A percentile compares a stretch with the other conserved stretches of the same genome.
Conservation (phyloP, 2,329 filamentous ascomycete species). For the Penicillium verrucosum region DNA sequence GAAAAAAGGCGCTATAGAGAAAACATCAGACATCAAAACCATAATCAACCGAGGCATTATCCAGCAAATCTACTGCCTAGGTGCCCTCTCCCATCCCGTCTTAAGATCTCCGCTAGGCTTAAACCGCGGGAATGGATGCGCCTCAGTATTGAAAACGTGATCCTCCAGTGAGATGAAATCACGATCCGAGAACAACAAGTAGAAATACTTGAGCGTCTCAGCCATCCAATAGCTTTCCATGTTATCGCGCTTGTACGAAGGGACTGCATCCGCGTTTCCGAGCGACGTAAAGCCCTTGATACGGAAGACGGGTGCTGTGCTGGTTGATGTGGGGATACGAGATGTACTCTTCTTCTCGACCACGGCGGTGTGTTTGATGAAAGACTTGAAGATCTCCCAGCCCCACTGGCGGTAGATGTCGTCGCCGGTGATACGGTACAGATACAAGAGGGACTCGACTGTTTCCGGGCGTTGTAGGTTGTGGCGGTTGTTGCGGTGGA, state of each 20-base stretch:
- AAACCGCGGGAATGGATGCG: conserved; percentile 84
- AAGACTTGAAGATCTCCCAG: conserved; percentile 96
- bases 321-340: conserved; percentile 8
- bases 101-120: conserved; percentile 58
- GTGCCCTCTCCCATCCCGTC: conserved; percentile 40
- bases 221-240: conserved; percentile 99
- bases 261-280: conserved; percentile 68
- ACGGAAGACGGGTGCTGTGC: conserved; percentile 14
- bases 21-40: background rate
- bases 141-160: conserved; percentile 93
- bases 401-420: conserved; percentile 89
- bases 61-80: conserved; percentile 3
- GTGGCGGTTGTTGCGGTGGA: conserved; percentile 80
- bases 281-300: conserved; percentile 73
- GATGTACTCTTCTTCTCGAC: conserved; percentile 55
- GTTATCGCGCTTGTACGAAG: conserved; percentile 72
- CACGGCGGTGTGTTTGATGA: conserved; percentile 80
- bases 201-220: conserved; percentile 97
- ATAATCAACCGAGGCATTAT: background rate
- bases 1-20: background rate
- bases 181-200: conserved; percentile 82
- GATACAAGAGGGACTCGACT: conserved; percentile 93
- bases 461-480: conserved; percentile 96
- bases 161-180: conserved; percentile 81
- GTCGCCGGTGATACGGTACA: conserved; percentile 97